Base-by-base conservation (phyloP, 805 yeast genomes). In the Wickerhamiella dianesei region DNA sequence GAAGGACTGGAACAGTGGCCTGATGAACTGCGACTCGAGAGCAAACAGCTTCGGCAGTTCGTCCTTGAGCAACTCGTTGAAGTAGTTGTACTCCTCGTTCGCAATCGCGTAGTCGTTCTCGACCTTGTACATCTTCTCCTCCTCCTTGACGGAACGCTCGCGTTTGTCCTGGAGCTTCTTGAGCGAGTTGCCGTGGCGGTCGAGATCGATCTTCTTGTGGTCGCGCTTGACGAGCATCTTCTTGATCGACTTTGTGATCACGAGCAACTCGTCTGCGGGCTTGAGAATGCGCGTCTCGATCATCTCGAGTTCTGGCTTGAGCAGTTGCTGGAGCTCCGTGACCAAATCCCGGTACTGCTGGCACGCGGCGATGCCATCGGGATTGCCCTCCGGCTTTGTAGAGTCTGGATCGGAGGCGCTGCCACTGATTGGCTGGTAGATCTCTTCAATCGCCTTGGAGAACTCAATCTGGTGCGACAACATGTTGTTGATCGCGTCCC, bases 221-320 rank as follows among this genome's bases (percentile, higher is more conserved):
- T 84, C 86, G 69, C 98, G 81, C 70, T 92, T 92, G 43, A 85
- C 77, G 25, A 96, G 82, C 95, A 92, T 86, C 66, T 88, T 92
- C 57, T 96, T 75, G 58, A 89, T 85, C 18, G 79, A 64, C 53
- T 79, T 79, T 59, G 88, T 87, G 47, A 89, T 80, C 58, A 78
- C 78, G 55, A 92, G 72, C 58, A 92, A 66, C 60, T 89, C 96
- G 60, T 84, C 92, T 4, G 96, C 94, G 0, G 98, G 98, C 43
- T 75, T 75, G 42, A 92, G 84, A 56, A 92, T 80, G 61, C 95
- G 77, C 47, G 86, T 75, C 56, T 92, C 96, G 55, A 92, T 85
- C 64, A 92, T 74, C 56, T 85, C 94, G 62, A 92, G 71, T 63
- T 92, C 98, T 0, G 98, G 98, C 60, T 85, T 82, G 59, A 92